Evolutionary conservation across 2,329 filamentous ascomycete genomes (phyloP).

Genomic region (Colletotrichum sp.): DNA sequence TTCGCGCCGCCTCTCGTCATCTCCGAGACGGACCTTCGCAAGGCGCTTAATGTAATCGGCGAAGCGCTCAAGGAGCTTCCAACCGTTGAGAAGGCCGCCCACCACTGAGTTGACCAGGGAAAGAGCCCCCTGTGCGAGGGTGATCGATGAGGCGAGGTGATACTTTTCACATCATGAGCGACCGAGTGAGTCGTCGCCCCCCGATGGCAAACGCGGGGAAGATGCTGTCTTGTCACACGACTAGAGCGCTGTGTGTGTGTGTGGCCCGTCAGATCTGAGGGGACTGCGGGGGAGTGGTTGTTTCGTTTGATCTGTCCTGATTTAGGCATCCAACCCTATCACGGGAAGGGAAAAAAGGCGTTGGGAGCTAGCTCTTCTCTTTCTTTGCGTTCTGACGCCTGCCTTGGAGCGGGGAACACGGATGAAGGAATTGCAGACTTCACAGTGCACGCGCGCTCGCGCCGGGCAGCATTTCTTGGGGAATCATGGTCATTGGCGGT

Average conservation of each 20-base stretch:
- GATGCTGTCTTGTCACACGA: not conserved
- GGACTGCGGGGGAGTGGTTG: not conserved
- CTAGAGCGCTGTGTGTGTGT: not conserved
- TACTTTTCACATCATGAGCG: not conserved
- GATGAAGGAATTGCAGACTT: not conserved
- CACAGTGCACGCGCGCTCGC: not conserved
- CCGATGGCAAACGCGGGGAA: not conserved
- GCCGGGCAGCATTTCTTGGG: not conserved
- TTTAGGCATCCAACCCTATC: not conserved
- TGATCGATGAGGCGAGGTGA: not conserved
- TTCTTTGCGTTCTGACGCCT: not conserved
- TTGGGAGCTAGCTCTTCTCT: not conserved
- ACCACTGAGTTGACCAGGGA: constrained; percentile 34
- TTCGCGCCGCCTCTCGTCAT: constrained; percentile 97
- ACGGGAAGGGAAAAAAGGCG: not conserved
- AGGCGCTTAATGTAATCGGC: constrained; percentile 79
- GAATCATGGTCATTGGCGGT: not conserved
- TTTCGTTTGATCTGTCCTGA: not conserved
- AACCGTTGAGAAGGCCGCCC: constrained; percentile 44
- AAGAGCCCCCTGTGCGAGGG: not conserved
- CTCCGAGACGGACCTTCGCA: constrained; percentile 82
- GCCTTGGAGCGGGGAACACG: not conserved
- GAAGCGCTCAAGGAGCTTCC: constrained; percentile 85
- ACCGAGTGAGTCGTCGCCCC: not conserved
- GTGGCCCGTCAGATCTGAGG: not conserved